A percentile compares a stretch with the other conserved stretches of the same genome.
Evolutionary conservation across 352 stramenopile genomes (phyloP).

Genomic region (Thraustotheca clavata): DNA sequence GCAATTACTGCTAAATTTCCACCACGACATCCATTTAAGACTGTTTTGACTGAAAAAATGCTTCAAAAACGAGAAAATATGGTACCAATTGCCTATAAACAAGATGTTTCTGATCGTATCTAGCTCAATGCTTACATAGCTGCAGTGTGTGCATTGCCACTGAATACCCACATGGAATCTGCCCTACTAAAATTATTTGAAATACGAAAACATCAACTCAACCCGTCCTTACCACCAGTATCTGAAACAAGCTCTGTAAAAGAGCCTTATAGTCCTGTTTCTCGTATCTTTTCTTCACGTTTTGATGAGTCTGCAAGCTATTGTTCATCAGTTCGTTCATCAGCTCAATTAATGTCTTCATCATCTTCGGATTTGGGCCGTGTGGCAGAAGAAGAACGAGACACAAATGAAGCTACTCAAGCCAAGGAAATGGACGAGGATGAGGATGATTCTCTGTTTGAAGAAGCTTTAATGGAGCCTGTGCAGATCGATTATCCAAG

Average conservation of each 20-base stretch:
- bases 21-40: conserved; percentile 4
- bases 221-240: not conserved
- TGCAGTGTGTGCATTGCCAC: not conserved
- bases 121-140: conserved; percentile 16
- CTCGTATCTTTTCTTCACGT: conserved; percentile 5
- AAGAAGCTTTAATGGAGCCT: not conserved
- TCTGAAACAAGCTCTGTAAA: not conserved
- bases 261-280: not conserved
- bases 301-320: not conserved
- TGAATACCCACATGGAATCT: conserved; percentile 9
- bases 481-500: not conserved
- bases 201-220: conserved; percentile 1
- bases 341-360: not conserved
- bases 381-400: not conserved
- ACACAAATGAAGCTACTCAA: not conserved
- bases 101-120: not conserved
- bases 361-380: not conserved
- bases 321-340: not conserved
- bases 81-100: not conserved
- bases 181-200: conserved; percentile 9
- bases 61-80: conserved; percentile 5
- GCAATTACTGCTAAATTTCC: conserved; percentile 4
- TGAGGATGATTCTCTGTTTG: conserved; percentile 1
- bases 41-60: conserved; percentile 1
- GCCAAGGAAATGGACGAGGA: not conserved